Evolutionary conservation across 2,329 filamentous ascomycete genomes (phyloP), one percentile per base, ranked within the genome.

Genomic region (Myrmaecium sp.): DNA sequence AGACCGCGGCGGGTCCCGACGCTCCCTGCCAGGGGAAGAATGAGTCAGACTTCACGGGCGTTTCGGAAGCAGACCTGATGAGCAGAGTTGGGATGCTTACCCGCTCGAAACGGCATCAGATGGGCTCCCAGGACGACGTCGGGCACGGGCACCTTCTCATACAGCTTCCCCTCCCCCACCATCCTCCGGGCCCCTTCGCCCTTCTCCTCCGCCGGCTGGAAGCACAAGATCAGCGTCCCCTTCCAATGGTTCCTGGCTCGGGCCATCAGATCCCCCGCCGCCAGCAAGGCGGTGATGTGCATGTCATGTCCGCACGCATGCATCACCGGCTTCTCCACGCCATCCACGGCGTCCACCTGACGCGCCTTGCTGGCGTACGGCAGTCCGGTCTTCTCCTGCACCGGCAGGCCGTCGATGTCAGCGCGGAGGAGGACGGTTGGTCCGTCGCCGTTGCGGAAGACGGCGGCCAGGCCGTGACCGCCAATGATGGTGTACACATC

Each of bases 221-320:
- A 80, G 3, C 69, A 46, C 5, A 74, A 43, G 4, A 80, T 49
- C 12, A 79, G 37, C 0, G 69, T 78, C 0, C 74, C 74, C 6
- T 43, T 52, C 74, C 74, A 80, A 1, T 34, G 17, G 0, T 56
- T 36, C n/a, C 46, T 53, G 0, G 50, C 43, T 0, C 44, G 45
- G 1, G 57, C 45, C 0, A 80, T 50, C 0, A 60, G 50, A 12
- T 62, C 53, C 0, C 66, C 59, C 0, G 64, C 62, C 0, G 60
- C 72, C 2, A 77, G 52, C 3, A 76, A 51, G 17, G 54, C 52
- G 0, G 66, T 58, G 14, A 75, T 64, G 40, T 78, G 71, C 52
- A 73, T 66, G 36, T 74, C 70, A 38, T 77, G 72, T 0, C 72
- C 73, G 42, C 71, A 77, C 13, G 70, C 71, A 44, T 77, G 73